Evolutionary conservation across 306 rosid genomes (phyloP).

Genomic region (Sicyos baderoa): DNA sequence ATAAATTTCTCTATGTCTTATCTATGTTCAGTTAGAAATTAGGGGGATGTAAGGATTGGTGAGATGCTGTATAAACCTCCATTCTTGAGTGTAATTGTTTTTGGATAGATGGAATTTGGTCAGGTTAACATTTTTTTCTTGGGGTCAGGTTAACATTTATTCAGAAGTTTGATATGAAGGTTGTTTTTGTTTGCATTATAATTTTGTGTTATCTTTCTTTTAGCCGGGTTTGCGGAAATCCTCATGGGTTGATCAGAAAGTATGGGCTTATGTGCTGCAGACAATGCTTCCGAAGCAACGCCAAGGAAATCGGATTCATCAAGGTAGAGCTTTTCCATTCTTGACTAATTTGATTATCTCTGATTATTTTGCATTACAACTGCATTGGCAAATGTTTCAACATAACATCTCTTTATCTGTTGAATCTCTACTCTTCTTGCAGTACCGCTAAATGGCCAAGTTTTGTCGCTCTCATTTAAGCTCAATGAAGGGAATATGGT

Average conservation of each 20-base stretch:
- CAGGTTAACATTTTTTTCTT: too few relatives aligned
- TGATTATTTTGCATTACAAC: background rate
- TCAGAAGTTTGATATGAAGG: too few relatives aligned
- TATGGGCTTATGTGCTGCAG: constrained; percentile 94
- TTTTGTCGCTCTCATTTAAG: background rate
- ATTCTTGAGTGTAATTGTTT: too few relatives aligned
- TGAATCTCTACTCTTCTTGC: constrained; percentile 8
- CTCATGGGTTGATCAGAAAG: constrained; percentile 88
- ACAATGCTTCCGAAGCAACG: constrained; percentile 94
- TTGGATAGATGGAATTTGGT: too few relatives aligned
- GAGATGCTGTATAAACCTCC: too few relatives aligned
- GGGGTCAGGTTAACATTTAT: too few relatives aligned
- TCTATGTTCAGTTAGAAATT: too few relatives aligned
- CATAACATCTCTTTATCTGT: background rate
- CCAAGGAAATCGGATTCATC: constrained; percentile 95
- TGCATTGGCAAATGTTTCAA: background rate
- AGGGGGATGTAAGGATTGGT: too few relatives aligned
- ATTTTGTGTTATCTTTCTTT: background rate
- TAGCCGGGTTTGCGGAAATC: constrained; percentile 60
- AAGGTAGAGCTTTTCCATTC: constrained; percentile 34
- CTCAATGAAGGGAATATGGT: background rate
- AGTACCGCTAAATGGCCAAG: constrained; percentile 17
- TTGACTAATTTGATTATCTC: background rate
- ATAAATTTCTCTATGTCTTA: too few relatives aligned
- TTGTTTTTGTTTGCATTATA: background rate